phyloP scores from a whole-genome alignment of 441 rosid genomes.

The Flueggea neowawraea region DNA sequence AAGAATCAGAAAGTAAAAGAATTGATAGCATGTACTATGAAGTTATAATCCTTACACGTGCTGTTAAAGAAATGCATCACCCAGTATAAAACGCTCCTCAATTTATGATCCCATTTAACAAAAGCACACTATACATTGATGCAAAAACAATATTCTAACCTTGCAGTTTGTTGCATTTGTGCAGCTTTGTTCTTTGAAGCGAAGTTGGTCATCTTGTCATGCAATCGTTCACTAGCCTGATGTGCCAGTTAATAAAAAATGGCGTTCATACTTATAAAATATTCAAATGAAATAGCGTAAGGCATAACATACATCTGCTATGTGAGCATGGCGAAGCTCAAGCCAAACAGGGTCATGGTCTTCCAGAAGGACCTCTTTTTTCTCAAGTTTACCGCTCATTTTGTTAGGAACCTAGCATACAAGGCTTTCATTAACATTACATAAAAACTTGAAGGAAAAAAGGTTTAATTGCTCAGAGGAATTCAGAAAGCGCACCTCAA shows the following conservation, averaged over 20 bases:
- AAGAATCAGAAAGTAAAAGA: too few relatives aligned
- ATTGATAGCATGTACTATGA: too few relatives aligned
- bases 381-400: constrained; percentile 67
- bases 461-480: background rate
- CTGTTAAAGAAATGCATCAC: too few relatives aligned
- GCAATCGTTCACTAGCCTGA: constrained; percentile 96
- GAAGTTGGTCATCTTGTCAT: constrained; percentile 89
- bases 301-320: constrained; percentile 79
- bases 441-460: background rate
- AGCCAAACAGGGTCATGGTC: constrained; percentile 96
- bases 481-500: constrained; percentile 49
- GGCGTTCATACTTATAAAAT: constrained; percentile 9
- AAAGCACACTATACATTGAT: background rate
- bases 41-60: too few relatives aligned
- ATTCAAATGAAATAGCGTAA: constrained; percentile 7
- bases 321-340: constrained; percentile 97
- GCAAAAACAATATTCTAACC: constrained; percentile 38
- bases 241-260: constrained; percentile 19
- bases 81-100: too few relatives aligned
- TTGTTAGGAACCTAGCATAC: constrained; percentile 69
- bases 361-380: constrained; percentile 86
- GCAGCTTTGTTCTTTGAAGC: constrained; percentile 95
- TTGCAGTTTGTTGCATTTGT: constrained; percentile 81
- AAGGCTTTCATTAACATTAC: constrained; percentile 11
- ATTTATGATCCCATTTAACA: too few relatives aligned